These are phyloP conservation scores for Endoconidiophora polonica DNA, from an alignment of 2,329 filamentous ascomycete species.

Conservation along the genomic window DNA sequence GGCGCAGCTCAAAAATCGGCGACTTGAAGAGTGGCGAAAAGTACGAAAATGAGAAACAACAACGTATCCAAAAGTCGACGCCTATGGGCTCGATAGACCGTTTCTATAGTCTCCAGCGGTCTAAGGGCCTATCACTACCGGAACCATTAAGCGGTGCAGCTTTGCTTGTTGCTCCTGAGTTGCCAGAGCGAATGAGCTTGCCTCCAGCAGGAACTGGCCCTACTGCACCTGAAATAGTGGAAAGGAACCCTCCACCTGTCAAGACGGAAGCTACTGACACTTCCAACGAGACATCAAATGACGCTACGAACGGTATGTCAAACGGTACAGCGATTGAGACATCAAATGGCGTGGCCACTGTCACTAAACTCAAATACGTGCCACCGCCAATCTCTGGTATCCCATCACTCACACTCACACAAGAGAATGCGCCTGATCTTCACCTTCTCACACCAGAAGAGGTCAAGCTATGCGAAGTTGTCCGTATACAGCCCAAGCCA, in stretches of 20 bases:
- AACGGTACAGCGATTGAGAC: slow-evolving; percentile 19
- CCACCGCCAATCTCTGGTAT: slow-evolving; percentile 43
- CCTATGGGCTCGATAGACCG: slow-evolving; percentile 67
- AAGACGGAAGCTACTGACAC: slow-evolving; percentile 38
- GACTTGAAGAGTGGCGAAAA: slow-evolving; percentile 78
- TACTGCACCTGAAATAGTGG: slow-evolving; percentile 18
- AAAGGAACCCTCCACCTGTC: slow-evolving; percentile 8
- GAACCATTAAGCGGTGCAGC: slow-evolving; percentile 63
- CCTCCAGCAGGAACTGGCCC: slow-evolving; percentile 17
- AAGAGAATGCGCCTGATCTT: slow-evolving; percentile 63
- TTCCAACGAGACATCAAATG: slow-evolving; percentile 30
- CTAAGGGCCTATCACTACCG: slow-evolving; percentile 45
- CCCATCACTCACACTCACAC: slow-evolving; percentile 48
- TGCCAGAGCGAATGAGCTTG: slow-evolving; percentile 42
- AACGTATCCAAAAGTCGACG: slow-evolving; percentile 50
- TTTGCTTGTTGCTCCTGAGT: slow-evolving; percentile 60
- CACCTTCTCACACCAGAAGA: slow-evolving; percentile 79
- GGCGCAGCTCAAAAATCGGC: slow-evolving; percentile 70
- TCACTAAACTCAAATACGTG: slow-evolving; percentile 33
- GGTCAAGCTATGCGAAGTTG: slow-evolving; percentile 65
- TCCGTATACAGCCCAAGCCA: slow-evolving; percentile 80
- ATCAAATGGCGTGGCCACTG: slow-evolving; percentile 21
- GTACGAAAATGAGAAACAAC: slow-evolving; percentile 76
- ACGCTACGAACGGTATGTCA: background rate
- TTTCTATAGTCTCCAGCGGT: slow-evolving; percentile 54